Evolutionary conservation across 2,329 filamentous ascomycete genomes (phyloP), one percentile per base, ranked within the genome.

Genomic region (Gnomoniopsis smithogilvyi): DNA sequence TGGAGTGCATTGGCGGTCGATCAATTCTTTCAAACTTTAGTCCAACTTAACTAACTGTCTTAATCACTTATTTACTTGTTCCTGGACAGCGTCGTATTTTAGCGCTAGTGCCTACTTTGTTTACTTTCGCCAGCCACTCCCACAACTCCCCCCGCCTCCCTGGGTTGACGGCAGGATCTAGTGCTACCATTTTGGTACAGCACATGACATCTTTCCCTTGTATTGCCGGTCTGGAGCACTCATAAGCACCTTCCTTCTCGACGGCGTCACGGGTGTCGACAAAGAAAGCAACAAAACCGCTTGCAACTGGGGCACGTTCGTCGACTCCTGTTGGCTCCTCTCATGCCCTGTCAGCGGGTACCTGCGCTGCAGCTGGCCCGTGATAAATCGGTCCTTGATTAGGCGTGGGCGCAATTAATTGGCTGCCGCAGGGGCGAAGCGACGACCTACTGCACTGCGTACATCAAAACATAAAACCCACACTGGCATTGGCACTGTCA

Each of bases 341-440:
- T 26, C 59, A 67, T 64, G 63, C 55, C 38, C 58, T 52, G 49
- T 36, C 51, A 45, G 62, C 65, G 59, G 53, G 59, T 61, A 65
- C 54, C 54, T 63, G 64, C 67, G 58, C 60, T 33, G 52, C 36
- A 59, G 53, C 53, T 51, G 49, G 49, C 51, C 43, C 30, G 47
- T 43, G 49, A 45, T 48, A 21, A 14, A n/a, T 4, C 19, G 22
- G 22, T 45, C 21, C 52, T 51, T 57, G 57, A 30, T 54, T 36
- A 54, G 56, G 61, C 62, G 58, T 66, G 65, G 66, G 63, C 59
- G 62, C 63, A 61, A 68, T 61, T 62, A 64, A 70, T 68, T 70
- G 68, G 67, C 64, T 65, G 59, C 56, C 62, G 66, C 67, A 66
- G 59, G 62, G 14, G 17, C 41, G n/a, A 45, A n/a, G 8, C 41